Evolutionary conservation across 495 filamentous ascomycete genomes (phyloP), one percentile per base, ranked within the genome.

Genomic region (Talaromyces thailandensis): DNA sequence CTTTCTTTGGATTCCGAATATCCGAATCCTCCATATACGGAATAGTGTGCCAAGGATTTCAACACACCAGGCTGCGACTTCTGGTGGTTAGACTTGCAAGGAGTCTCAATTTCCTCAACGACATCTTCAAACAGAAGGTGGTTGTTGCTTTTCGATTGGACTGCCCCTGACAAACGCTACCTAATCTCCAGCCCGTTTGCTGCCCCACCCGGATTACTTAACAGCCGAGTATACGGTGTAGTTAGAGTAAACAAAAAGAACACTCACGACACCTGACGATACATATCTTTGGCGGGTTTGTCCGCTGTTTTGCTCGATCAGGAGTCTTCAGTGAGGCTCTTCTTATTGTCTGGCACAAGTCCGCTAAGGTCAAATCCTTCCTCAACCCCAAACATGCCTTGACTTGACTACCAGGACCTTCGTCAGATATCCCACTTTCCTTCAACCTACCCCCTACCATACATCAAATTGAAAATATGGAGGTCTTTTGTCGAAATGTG

Each of bases 401-500:
- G 43, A 48, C 43, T 48, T 48, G n/a, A n/a, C n/a, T 4, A 40
- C n/a, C 43, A 48, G n/a, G 8, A 48, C 43, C 5, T 18, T 48
- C n/a, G 21, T 18, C 43, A 48, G n/a, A 48, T 21, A 48, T 18
- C 43, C 16, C n/a, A 40, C 35, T 4, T 40, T 40, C 9, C 28
- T 40, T 18, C 14, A 48, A 48, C 43, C n/a, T 21, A 9, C 43
- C 43, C n/a, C 4, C 6, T 12, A 18, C 18, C 18, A 11, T 21
- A 4, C 3, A n/a, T 16, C 37, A 43, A 43, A 43, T 16, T 6
- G 21, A 18, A 18, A 62, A 23, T 14, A 78, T 79, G 76, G 76
- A 79, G 50, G 65, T 79, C 25, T 66, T 71, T 14, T 65, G 76
- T 16, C 59, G 65, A 12, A 75, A 75, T 56, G 64, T 77, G 11